Conservation (phyloP, 129 eudicot genomes). For the Lonicera japonica region DNA sequence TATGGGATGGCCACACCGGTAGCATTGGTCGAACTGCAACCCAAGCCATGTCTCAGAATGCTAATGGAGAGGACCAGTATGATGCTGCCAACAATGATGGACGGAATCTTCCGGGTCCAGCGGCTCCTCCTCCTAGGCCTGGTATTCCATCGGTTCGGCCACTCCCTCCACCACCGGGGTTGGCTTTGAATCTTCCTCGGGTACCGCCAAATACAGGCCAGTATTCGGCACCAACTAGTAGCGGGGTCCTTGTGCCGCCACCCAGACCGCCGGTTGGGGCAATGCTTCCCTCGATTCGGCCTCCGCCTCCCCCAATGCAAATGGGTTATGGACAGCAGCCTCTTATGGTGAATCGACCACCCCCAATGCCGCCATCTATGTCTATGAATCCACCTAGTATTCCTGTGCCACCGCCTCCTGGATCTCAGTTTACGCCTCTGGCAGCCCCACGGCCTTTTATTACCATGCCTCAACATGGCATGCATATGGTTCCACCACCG, state of each 20-base stretch:
- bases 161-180: constrained; percentile 75
- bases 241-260: constrained; percentile 49
- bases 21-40: constrained; percentile 90
- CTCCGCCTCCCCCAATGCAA: constrained; percentile 69
- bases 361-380: constrained; percentile 44
- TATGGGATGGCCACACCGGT: constrained; percentile 95
- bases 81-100: constrained; percentile 37
- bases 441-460: constrained; percentile 44
- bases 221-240: constrained; percentile 37
- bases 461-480: constrained; percentile 64
- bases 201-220: constrained; percentile 44
- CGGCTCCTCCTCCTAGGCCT: constrained; percentile 73
- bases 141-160: constrained; percentile 66
- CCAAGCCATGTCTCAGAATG: constrained; percentile 79
- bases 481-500: constrained; percentile 64
- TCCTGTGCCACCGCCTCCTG: constrained; percentile 81
- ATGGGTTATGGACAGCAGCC: constrained; percentile 67
- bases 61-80: constrained; percentile 49
- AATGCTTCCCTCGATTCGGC: constrained; percentile 51
- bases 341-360: constrained; percentile 68
- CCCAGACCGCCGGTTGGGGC: constrained; percentile 47
- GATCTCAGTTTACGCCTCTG: constrained; percentile 71
- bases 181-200: constrained; percentile 71
- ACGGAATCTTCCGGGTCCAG: constrained; percentile 64
- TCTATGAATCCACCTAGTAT: constrained; percentile 35